Base-by-base conservation (phyloP, 2,329 filamentous ascomycete species). In the Blastomyces percursus region DNA sequence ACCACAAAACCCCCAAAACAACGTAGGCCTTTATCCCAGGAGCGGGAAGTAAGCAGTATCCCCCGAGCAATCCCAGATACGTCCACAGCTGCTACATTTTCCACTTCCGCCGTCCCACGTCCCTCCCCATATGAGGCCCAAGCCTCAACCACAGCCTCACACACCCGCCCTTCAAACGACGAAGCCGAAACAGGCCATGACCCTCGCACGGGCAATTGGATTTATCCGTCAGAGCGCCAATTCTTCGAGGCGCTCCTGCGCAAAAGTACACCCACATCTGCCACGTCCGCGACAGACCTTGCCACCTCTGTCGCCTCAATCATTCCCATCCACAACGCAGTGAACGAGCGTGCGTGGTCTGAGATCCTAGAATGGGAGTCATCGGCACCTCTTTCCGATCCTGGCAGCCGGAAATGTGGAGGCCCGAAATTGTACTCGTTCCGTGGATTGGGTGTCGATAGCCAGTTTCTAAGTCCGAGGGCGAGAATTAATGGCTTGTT, bases 161-260 rank as follows among this genome's bases (percentile, higher is more conserved):
- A 74, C 65, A 64, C 73, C 35, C 63, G 70, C 48, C 82, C 84
- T 0, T 86, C 88, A 16, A 96, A 96, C 75, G 82, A 84, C 65
- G 91, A 96, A 76, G 77, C 83, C 65, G 91, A 96, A 73, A 89
- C 87, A 0, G 88, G 89, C 65, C 81, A 85, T 27, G 86, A 90
- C 69, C 78, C 81, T 59, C 73, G 78, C 46, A 84, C 84, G 0
- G 93, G 93, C 0, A 96, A 96, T 74, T 99, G 94, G 94, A 87
- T 99, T 65, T 99, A 99, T 76, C 94, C 94, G 0, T 94, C 89
- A 0, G 93, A 97, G 75, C 88, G 90, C 72, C 96, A 96, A 86
- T 99, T 99, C 81, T 97, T 97, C 78, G 90, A 96, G 57, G 94
- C 94, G 54, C 93, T 99, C 86, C 86, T 88, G 79, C 87, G 93